Conservation (phyloP, 805 yeast genomes). For the Grigorovia humatica region DNA sequence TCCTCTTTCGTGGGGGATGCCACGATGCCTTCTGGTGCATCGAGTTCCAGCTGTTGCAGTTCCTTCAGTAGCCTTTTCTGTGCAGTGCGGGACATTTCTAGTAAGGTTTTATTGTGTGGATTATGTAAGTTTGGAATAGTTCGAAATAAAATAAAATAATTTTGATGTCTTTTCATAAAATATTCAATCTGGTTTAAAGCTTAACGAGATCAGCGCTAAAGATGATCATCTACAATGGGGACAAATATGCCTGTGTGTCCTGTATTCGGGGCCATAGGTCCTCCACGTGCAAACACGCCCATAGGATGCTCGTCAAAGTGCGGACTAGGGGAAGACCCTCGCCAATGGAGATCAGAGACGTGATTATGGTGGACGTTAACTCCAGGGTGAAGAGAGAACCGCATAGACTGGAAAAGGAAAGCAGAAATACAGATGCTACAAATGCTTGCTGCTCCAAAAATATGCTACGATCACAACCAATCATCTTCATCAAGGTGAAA, state of each 20-base stretch:
- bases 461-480: slow-evolving; percentile 23
- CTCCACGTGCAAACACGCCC: slow-evolving; percentile 71
- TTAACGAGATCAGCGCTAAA: background rate
- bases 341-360: slow-evolving; percentile 33
- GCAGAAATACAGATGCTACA: background rate
- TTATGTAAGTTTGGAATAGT: background rate
- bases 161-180: background rate
- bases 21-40: slow-evolving; percentile 89
- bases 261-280: slow-evolving; percentile 93
- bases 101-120: background rate
- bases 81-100: slow-evolving; percentile 46
- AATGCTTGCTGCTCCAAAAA: slow-evolving; percentile 9
- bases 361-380: slow-evolving; percentile 23
- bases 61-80: slow-evolving; percentile 81
- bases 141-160: too few species aligned
- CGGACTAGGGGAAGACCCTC: slow-evolving; percentile 84
- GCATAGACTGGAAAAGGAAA: background rate
- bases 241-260: slow-evolving; percentile 71
- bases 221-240: slow-evolving; percentile 73
- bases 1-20: slow-evolving; percentile 83
- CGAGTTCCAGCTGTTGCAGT: slow-evolving; percentile 72
- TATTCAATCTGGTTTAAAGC: too few species aligned
- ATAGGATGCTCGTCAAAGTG: slow-evolving; percentile 74
- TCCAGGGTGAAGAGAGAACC: slow-evolving; percentile 14
- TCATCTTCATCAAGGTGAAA: slow-evolving; percentile 19